Evolutionary conservation across 2,329 filamentous ascomycete genomes (phyloP).

Genomic region (Dactylellina drechsleri): DNA sequence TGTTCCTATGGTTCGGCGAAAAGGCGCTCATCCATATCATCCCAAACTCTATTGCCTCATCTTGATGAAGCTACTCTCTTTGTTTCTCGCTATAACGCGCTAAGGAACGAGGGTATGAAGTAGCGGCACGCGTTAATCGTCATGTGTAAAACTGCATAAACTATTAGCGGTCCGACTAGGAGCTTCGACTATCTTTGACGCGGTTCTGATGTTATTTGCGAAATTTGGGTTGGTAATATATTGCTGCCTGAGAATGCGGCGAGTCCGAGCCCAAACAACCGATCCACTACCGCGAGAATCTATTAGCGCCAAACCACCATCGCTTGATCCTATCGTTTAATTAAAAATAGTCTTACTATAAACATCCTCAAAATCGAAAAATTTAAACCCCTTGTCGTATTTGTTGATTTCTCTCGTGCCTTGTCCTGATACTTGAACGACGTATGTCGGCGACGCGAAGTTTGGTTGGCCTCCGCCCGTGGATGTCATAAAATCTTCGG

Average conservation of each 20-base stretch:
- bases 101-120: too few species aligned
- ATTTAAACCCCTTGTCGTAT: background rate
- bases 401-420: background rate
- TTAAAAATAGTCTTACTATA: background rate
- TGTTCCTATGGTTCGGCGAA: too few species aligned
- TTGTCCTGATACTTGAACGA: background rate
- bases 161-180: too few species aligned
- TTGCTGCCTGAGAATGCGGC: constrained; percentile 18
- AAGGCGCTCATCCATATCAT: too few species aligned
- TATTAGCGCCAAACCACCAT: background rate
- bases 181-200: too few species aligned
- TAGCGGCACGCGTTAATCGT: too few species aligned
- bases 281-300: constrained; percentile 12
- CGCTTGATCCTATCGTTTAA: background rate
- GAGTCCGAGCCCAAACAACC: constrained; percentile 26
- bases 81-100: too few species aligned
- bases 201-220: too few species aligned
- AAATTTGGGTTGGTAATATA: too few species aligned
- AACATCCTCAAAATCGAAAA: background rate
- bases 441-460: background rate
- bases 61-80: too few species aligned
- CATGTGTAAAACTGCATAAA: too few species aligned
- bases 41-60: too few species aligned
- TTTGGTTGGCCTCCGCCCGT: background rate
- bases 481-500: background rate